These are phyloP conservation scores for Sideroxylon spinosum DNA, from an alignment of 179 eudicot species.

Conservation along the genomic window DNA sequence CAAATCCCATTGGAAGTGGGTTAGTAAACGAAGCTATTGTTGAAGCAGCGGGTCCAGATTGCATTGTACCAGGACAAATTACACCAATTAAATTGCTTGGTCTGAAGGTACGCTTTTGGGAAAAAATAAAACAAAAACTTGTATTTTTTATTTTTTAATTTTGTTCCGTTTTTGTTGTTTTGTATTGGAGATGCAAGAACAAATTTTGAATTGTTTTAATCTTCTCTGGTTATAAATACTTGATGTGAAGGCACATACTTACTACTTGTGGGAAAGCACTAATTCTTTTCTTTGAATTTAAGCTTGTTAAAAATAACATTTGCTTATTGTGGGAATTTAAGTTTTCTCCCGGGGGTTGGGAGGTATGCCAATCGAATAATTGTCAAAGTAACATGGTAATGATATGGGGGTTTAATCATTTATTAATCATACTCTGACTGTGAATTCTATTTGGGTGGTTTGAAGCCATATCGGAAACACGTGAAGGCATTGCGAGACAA, in stretches of 20 bases:
- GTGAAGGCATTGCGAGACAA: neutral
- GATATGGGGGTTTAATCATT: neutral
- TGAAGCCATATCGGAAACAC: neutral
- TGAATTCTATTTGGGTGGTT: neutral
- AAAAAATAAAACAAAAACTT: neutral
- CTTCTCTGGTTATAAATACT: neutral
- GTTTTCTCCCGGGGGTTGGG: too few relatives aligned
- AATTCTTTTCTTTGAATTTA: neutral
- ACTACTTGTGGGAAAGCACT: too few relatives aligned
- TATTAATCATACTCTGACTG: neutral
- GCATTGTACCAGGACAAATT: constrained; percentile 88
- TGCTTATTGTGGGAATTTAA: too few relatives aligned
- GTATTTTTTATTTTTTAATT: neutral
- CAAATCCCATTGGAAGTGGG: constrained; percentile 74
- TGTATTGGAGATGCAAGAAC: neutral
- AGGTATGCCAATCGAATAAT: neutral
- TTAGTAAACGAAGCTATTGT: constrained; percentile 71
- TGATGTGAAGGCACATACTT: too few relatives aligned
- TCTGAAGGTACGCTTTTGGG: constrained; percentile 53
- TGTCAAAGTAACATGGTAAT: neutral
- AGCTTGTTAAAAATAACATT: neutral
- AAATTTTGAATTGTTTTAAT: neutral
- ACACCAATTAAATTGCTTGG: constrained; percentile 81
- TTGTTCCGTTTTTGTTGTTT: neutral
- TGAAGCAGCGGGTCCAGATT: constrained; percentile 90